Evolutionary conservation across 176 grass and related monocot genomes (phyloP), one percentile per base, ranked within the genome.

Genomic region (Oryza officinalis): DNA sequence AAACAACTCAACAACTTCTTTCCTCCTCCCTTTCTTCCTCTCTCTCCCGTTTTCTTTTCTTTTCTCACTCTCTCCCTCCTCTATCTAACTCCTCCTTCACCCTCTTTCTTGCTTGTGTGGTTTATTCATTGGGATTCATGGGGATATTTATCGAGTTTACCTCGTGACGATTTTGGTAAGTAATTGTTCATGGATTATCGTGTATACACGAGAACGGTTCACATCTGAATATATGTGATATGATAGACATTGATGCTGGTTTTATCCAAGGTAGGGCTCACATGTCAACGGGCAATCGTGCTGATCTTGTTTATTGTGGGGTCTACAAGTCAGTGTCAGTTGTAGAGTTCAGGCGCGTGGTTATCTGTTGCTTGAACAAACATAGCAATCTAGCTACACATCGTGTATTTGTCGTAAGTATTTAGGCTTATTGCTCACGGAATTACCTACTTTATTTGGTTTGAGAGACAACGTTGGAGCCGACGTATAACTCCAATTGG

Each of bases 1-100:
- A 88, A 93, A 86, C 86, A 87, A 88, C 89, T 87, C 85, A 17
- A 63, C 22, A 79, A 17, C 65, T 45, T 9, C 71, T 70, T 80
- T n/a, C n/a, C n/a, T 9, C 71, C 63, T 5, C 31, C 4, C 31
- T 5, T 5, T 68, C 13, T 72, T 4, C 13, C 35, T 57, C 30
- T 6, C 4, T 82, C 10, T 72, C 4, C 28, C 76, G 13, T 22
- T 27, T 13, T 86, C 63, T 84, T 44, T 49, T 13, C 20, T 67
- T 33, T 75, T 60, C 45, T 70, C 71, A 65, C 31, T 71, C 74
- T 70, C 30, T 37, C 18, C 23, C 27, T 18, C n/a, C 32, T 33
- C 32, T 33, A 3, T 5, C 32, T 33, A 33, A 33, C 32, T 33
- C 3, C 10, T 46, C 2, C 8, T 5, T 10, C 2, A 35, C 4